Evolutionary conservation across 257 asterid species (phyloP), one percentile per base, ranked within the genome.

Genomic region (Solanum etuberosum): DNA sequence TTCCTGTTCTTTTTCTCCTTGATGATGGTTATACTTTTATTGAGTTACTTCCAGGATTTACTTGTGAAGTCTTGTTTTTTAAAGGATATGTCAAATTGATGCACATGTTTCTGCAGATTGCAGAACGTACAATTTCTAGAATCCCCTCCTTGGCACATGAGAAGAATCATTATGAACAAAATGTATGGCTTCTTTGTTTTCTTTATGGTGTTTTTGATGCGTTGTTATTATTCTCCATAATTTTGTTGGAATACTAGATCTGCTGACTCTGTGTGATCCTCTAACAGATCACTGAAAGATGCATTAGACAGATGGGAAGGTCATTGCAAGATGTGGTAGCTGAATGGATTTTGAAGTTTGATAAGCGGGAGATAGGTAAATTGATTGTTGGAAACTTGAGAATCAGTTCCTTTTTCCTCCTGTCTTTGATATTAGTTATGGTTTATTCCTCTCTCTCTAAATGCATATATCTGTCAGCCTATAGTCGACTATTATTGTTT

Each of bases 121-220:
- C 89, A 72, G 96, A 80, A 51, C 99, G 90, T 84, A 78, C 93
- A 73, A 84, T 92, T 76, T 81, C 92, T 88, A 93, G 96, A 91
- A 89, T 97, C 48, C 99, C 99, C 14, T 93, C 94, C 88, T 84
- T 90, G 92, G 97, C 95, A 42, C 99, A 97, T 89, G 99, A 97
- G 90, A 95, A 91, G 91, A 97, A 95, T 83, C 92, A 96, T 40
- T 98, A 94, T 38, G 99, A 97, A 90, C 99, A 95, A 89, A 97
- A 94, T 74, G 99, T 96, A 92, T 85, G 93, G 46, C 32, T 84
- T 87, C 43, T 78, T 82, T 82, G 21, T 57, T 59, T 67, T 21
- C 38, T 85, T 78, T 86, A 27, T 61, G 23, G 84, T 70, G 86
- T 48, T 9, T 85, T 35, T 7, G 42, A 81, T 46, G 37, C 68